A percentile compares a stretch with the other conserved stretches of the same genome.
Conservation (phyloP, 352 stramenopile species). For the Pythium coloratum region DNA sequence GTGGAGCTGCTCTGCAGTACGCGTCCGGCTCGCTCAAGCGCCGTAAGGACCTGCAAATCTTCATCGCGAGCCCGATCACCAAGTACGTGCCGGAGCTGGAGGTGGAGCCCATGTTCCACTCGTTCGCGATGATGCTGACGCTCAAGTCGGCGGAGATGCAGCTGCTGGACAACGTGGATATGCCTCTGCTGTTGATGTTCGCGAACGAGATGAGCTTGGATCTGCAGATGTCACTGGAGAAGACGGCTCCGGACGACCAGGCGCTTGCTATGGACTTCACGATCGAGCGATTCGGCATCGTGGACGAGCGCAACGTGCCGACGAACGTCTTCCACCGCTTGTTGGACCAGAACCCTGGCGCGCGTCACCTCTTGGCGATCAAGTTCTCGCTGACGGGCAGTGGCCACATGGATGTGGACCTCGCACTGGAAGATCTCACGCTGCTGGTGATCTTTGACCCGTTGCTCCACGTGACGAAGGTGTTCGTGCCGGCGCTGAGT, state of each 20-base stretch:
- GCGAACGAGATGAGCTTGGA: slow-evolving; percentile 45
- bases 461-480: slow-evolving; percentile 50
- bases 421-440: slow-evolving; percentile 63
- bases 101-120: slow-evolving; percentile 51
- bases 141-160: slow-evolving; percentile 50
- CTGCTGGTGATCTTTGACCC: slow-evolving; percentile 79
- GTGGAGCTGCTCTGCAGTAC: slow-evolving; percentile 47
- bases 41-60: slow-evolving; percentile 56
- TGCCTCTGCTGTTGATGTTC: slow-evolving; percentile 59
- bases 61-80: slow-evolving; percentile 62
- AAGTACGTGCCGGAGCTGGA: slow-evolving; percentile 59
- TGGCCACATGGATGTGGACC: slow-evolving; percentile 52
- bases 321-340: slow-evolving; percentile 78
- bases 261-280: slow-evolving; percentile 50
- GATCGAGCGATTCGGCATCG: slow-evolving; percentile 61
- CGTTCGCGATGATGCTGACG: slow-evolving; percentile 54
- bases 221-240: slow-evolving; percentile 51
- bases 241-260: slow-evolving; percentile 33
- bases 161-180: slow-evolving; percentile 50
- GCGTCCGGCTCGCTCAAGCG: slow-evolving; percentile 43
- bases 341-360: slow-evolving; percentile 73
- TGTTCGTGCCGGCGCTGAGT: slow-evolving; percentile 58
- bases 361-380: slow-evolving; percentile 53
- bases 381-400: slow-evolving; percentile 47
- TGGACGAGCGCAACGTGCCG: slow-evolving; percentile 60